Conservation (phyloP, 257 asterid species). For the Striga asiatica region DNA sequence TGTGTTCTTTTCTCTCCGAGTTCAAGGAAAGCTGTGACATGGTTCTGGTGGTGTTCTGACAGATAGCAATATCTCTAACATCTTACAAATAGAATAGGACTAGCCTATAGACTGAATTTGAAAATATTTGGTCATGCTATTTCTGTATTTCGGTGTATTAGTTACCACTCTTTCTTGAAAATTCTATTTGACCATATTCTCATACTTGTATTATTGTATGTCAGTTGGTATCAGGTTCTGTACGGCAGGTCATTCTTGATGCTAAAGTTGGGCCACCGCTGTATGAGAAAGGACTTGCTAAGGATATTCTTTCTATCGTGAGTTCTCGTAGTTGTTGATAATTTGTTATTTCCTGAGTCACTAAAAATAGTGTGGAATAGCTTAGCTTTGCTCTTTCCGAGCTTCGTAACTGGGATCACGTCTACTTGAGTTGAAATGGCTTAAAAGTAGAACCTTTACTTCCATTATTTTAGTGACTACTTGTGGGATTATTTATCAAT, state of each 20-base stretch:
- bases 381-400: not conserved
- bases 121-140: slow-evolving; percentile 8
- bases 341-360: slow-evolving; percentile 11
- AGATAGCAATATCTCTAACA: slow-evolving; percentile 6
- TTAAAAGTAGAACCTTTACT: not conserved
- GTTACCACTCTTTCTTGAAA: slow-evolving; percentile 5
- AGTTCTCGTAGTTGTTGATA: slow-evolving; percentile 19
- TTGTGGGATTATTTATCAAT: not conserved
- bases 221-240: slow-evolving; percentile 72
- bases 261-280: slow-evolving; percentile 89
- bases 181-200: slow-evolving; percentile 10
- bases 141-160: not conserved
- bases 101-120: not conserved
- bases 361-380: not conserved
- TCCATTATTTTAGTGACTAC: not conserved
- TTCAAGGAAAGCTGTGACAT: not conserved
- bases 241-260: slow-evolving; percentile 72
- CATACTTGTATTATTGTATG: slow-evolving; percentile 20
- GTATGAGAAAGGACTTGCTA: slow-evolving; percentile 67
- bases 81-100: slow-evolving; percentile 4
- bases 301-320: slow-evolving; percentile 65
- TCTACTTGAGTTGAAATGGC: slow-evolving; percentile 1
- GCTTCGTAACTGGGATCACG: slow-evolving; percentile 3
- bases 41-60: slow-evolving; percentile 9
- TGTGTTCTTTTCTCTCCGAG: slow-evolving; percentile 7